Evolutionary conservation across 2,329 filamentous ascomycete species (phyloP).

Genomic region (Arthroderma sp.): DNA sequence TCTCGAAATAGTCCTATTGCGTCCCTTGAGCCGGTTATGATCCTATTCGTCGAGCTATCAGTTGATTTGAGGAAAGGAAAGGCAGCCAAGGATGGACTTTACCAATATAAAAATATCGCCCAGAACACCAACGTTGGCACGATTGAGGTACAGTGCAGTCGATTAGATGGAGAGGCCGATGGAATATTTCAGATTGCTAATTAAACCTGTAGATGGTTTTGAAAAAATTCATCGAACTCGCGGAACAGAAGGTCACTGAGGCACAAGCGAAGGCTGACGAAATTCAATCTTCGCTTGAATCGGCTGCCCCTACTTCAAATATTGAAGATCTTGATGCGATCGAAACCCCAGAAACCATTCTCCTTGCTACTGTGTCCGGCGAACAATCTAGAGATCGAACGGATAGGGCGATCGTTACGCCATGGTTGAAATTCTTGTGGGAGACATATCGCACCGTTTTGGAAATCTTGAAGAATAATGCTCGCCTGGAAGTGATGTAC

Average conservation of each 20-base stretch:
- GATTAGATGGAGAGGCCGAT: background rate
- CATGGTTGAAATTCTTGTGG: slow-evolving; percentile 99
- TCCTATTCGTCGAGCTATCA: slow-evolving; percentile 90
- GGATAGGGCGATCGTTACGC: slow-evolving; percentile 93
- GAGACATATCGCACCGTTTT: slow-evolving; percentile 97
- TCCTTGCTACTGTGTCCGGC: slow-evolving; percentile 92
- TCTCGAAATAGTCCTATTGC: slow-evolving; percentile 95
- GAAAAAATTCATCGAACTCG: slow-evolving; percentile 95
- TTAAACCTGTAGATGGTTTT: slow-evolving; percentile 55
- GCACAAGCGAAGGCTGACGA: slow-evolving; percentile 94
- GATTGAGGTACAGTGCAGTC: slow-evolving; percentile 57
- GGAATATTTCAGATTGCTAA: background rate
- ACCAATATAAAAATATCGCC: slow-evolving; percentile 99
- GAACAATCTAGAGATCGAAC: slow-evolving; percentile 96
- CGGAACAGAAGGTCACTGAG: slow-evolving; percentile 88
- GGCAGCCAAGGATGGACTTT: slow-evolving; percentile 93
- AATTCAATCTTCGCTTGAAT: slow-evolving; percentile 76
- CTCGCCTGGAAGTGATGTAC: slow-evolving; percentile 91
- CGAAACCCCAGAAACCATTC: slow-evolving; percentile 95
- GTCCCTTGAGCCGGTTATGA: slow-evolving; percentile 94
- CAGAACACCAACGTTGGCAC: slow-evolving; percentile 98
- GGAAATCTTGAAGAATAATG: slow-evolving; percentile 98
- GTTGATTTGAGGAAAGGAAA: slow-evolving; percentile 98
- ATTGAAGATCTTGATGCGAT: slow-evolving; percentile 92
- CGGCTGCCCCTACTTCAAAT: slow-evolving; percentile 55